Evolutionary conservation across 1,139 yeast species (phyloP), one percentile per base, ranked within the genome.

Genomic region (Blastobotrys malaysiensis): DNA sequence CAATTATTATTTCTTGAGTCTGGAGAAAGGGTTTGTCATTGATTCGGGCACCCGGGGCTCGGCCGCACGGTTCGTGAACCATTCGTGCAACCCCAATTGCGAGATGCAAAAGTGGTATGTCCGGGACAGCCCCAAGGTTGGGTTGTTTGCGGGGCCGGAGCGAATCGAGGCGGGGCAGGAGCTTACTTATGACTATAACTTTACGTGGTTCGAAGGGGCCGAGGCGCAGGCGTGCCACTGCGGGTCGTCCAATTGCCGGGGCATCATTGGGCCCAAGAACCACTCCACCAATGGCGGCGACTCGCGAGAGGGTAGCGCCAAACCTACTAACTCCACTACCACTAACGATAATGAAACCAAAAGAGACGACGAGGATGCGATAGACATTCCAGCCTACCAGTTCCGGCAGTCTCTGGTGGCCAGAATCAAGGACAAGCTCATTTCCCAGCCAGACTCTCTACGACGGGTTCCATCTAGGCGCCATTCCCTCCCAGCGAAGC

Each of bases 91-190:
- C 47, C 77, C 79, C 36, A 74, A 75, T 55, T 62, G 72, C 21
- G 72, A 68, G 50, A 73, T 75, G 71, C 76, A 75, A 60, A 73
- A 73, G 55, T 75, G 78, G 78, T 64, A 60, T 39, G 76, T 74
- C 22, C 62, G 70, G 48, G 72, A 69, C 1, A 64, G 66, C 21
- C 77, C 78, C 2, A 59, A 76, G 51, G 68, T 74, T 24, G 78
- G 77, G 0, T 58, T 75, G 11, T 74, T 73, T 63, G 77, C 76
- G 1, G 72, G 69, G 7, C 62, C 68, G 5, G 54, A 59, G 11
- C 66, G 69, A 5, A 70, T 74, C 31, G 63, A 66, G 1, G 64
- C 70, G 1, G 75, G 74, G 6, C 60, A 65, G 1, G 78, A 75
- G 57, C 60, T 75, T 6, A 70, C 75, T 1, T 75, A 73, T 53